These are phyloP conservation scores for Clausena lansium DNA, from an alignment of 345 rosid genomes.

Conservation along the genomic window DNA sequence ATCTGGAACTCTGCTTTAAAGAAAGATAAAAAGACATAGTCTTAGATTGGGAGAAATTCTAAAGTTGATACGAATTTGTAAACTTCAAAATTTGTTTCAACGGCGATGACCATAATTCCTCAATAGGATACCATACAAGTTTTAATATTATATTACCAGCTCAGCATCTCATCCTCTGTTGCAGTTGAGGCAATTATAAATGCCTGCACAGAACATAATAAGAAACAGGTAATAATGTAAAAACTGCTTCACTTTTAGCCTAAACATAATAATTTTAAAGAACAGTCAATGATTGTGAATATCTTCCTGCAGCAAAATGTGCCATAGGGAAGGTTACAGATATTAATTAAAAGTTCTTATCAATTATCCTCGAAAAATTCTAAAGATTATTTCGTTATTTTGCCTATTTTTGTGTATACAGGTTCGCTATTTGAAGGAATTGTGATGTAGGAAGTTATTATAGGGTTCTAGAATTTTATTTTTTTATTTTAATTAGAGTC, in stretches of 20 bases:
- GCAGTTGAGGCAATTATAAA: constrained; percentile 97
- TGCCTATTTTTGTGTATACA: neutral
- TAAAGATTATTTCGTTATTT: neutral
- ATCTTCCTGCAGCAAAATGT: neutral
- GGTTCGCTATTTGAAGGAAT: neutral
- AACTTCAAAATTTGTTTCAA: too few species aligned
- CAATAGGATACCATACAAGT: too few species aligned
- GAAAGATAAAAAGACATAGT: too few species aligned
- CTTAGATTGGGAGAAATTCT: too few species aligned
- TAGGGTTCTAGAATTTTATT: too few species aligned
- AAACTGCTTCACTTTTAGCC: neutral
- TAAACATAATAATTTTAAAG: neutral
- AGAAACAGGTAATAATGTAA: neutral
- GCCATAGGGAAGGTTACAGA: neutral
- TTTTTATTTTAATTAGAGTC: too few species aligned
- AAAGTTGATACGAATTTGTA: too few species aligned
- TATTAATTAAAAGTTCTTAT: neutral
- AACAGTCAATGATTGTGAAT: neutral
- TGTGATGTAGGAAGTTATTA: too few species aligned
- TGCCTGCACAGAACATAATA: constrained; percentile 56
- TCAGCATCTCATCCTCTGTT: constrained; percentile 86
- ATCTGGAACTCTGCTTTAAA: too few species aligned
- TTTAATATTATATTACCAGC: too few species aligned
- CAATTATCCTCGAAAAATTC: constrained; percentile 1
- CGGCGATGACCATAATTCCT: too few species aligned